These are phyloP conservation scores for Vicia villosa DNA, from an alignment of 306 rosid species.

Conservation along the genomic window DNA sequence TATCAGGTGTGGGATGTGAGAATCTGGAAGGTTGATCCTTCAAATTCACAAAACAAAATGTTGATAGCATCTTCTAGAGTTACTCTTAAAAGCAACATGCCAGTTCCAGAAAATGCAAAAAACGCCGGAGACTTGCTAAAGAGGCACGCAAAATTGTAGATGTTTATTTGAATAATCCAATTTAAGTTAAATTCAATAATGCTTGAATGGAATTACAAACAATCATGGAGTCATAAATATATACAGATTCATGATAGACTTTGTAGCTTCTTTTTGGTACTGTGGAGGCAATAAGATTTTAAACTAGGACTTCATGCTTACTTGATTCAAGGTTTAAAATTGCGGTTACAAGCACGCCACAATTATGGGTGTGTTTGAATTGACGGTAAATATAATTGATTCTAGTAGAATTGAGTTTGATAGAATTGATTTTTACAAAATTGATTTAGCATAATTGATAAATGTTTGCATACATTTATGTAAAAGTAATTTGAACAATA, in stretches of 20 bases:
- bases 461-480: too few relatives aligned
- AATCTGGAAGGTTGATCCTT: constrained; percentile 69
- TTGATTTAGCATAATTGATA: too few relatives aligned
- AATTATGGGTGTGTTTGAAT: too few relatives aligned
- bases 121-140: constrained; percentile 53
- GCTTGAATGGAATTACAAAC: constrained; percentile 18
- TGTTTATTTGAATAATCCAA: neutral
- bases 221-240: neutral
- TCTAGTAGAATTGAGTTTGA: too few relatives aligned
- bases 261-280: neutral
- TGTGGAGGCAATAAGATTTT: neutral
- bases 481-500: too few relatives aligned
- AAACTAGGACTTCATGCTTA: neutral
- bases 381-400: too few relatives aligned
- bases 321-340: too few relatives aligned
- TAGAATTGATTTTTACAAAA: too few relatives aligned
- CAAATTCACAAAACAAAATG: constrained; percentile 49
- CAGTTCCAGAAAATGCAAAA: constrained; percentile 69
- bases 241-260: neutral
- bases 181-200: neutral
- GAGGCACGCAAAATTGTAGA: constrained; percentile 55
- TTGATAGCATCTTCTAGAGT: constrained; percentile 71
- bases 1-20: constrained; percentile 79
- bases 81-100: constrained; percentile 70
- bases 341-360: too few relatives aligned